These are phyloP conservation scores for Luvunga scandens DNA, from an alignment of 345 rosid species.

Conservation along the genomic window DNA sequence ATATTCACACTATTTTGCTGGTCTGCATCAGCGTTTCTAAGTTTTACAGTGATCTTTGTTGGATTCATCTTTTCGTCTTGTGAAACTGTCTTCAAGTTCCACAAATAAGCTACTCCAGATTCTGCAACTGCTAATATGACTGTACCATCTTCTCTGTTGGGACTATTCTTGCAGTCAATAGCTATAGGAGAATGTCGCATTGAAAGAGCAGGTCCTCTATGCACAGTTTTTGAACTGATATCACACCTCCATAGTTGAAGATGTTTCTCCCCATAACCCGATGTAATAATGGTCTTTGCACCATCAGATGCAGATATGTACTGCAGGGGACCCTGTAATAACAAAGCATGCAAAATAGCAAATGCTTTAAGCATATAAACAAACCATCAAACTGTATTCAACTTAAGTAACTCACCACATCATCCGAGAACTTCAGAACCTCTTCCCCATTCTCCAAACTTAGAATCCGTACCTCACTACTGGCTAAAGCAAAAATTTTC, in stretches of 20 bases:
- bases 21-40: constrained; percentile 17
- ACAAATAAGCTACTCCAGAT: constrained; percentile 33
- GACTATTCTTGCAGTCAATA: constrained; percentile 28
- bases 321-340: constrained; percentile 34
- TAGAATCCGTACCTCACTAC: constrained; percentile 22
- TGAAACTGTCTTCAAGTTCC: constrained; percentile 29
- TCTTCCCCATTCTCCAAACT: constrained; percentile 39
- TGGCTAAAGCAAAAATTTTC: constrained; percentile 30
- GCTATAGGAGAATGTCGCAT: constrained; percentile 28
- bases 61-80: constrained; percentile 27
- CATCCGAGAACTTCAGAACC: constrained; percentile 34
- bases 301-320: constrained; percentile 37
- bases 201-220: constrained; percentile 30
- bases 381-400: background rate
- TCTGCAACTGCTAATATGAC: constrained; percentile 34
- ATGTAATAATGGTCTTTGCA: constrained; percentile 36
- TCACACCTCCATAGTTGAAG: constrained; percentile 42
- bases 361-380: constrained; percentile 9
- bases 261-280: constrained; percentile 30
- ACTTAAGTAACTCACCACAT: constrained; percentile 28
- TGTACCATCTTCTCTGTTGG: constrained; percentile 13
- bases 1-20: constrained; percentile 17
- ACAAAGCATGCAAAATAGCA: constrained; percentile 1
- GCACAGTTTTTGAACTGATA: constrained; percentile 24
- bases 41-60: constrained; percentile 33